Percentiles rank a stretch among this genome's conserved stretches.
These are phyloP conservation scores for Macrophomina tecta DNA, from an alignment of 2,329 filamentous ascomycete species.

Conservation along the genomic window DNA sequence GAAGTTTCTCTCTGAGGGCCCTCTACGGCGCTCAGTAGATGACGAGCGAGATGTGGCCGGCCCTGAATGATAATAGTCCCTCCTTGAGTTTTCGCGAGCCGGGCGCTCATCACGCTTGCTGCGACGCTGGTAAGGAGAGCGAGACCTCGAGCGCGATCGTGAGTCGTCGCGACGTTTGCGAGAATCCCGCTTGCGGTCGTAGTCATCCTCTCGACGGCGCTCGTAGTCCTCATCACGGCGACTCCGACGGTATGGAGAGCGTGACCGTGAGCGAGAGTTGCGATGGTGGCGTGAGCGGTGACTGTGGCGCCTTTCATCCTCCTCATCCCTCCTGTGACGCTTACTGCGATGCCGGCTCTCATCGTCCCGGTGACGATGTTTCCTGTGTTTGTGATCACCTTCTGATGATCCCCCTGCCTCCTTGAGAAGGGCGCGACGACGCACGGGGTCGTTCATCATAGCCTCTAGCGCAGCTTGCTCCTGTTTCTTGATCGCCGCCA, in stretches of 20 bases:
- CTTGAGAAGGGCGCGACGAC: constrained; percentile 68
- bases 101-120: constrained; percentile 39
- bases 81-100: constrained; percentile 34
- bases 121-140: constrained; percentile 33
- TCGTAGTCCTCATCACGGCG: constrained; percentile 40
- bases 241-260: constrained; percentile 34
- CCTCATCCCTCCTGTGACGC: constrained; percentile 15
- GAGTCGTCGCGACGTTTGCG: neutral
- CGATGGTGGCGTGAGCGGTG: constrained; percentile 25
- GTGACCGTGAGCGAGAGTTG: constrained; percentile 10
- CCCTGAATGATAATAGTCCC: constrained; percentile 34
- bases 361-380: constrained; percentile 38
- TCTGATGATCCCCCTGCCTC: constrained; percentile 30
- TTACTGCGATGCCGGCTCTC: constrained; percentile 26
- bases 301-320: constrained; percentile 18
- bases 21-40: constrained; percentile 32
- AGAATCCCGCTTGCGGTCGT: constrained; percentile 9
- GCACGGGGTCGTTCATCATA: constrained; percentile 78
- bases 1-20: neutral
- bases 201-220: constrained; percentile 19
- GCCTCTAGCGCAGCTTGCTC: constrained; percentile 62
- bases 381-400: constrained; percentile 31
- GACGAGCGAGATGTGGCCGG: constrained; percentile 30
- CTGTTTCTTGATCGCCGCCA: constrained; percentile 91
- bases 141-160: constrained; percentile 4